These are phyloP conservation scores for Trametopsis cervina DNA, from an alignment of 768 basidiomycete species.

Conservation along the genomic window DNA sequence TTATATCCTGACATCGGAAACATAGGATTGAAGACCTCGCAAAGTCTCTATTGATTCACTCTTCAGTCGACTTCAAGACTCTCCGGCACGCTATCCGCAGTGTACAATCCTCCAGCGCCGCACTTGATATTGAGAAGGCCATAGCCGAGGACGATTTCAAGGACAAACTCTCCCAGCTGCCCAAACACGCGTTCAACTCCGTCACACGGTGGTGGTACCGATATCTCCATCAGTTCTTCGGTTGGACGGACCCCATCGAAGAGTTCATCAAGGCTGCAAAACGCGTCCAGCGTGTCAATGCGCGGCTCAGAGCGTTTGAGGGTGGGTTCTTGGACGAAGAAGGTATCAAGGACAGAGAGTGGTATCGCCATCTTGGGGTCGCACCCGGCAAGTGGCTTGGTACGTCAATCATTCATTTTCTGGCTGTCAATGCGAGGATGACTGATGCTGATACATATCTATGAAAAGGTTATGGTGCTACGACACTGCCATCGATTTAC, in stretches of 20 bases:
- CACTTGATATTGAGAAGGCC: slow-evolving; percentile 22
- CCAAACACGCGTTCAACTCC: not conserved
- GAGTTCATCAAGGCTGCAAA: slow-evolving; percentile 51
- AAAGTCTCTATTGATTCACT: slow-evolving; percentile 3
- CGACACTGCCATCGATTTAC: slow-evolving; percentile 73
- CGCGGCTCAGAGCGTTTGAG: slow-evolving; percentile 63
- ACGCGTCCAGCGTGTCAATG: slow-evolving; percentile 52
- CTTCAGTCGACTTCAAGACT: slow-evolving; percentile 16
- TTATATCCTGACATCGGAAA: not conserved
- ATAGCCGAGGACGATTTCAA: slow-evolving; percentile 22
- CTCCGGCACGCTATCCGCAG: slow-evolving; percentile 18
- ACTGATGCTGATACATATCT: not conserved
- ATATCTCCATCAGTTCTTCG: not conserved
- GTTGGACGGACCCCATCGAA: slow-evolving; percentile 15
- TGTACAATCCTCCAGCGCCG: slow-evolving; percentile 17
- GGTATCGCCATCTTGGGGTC: slow-evolving; percentile 81
- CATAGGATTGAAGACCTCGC: slow-evolving; percentile 19
- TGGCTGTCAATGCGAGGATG: not conserved
- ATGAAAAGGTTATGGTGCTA: slow-evolving; percentile 68
- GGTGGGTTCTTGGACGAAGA: slow-evolving; percentile 71
- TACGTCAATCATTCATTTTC: slow-evolving; percentile 25
- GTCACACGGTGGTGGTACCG: slow-evolving; percentile 3
- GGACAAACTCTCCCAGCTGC: slow-evolving; percentile 17
- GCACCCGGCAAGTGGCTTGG: slow-evolving; percentile 85
- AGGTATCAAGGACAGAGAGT: slow-evolving; percentile 75